Percentiles rank a stretch among this genome's conserved stretches.
phyloP scores from a whole-genome alignment of 495 filamentous ascomycete genomes.

The Opeltia flavorubescens region DNA sequence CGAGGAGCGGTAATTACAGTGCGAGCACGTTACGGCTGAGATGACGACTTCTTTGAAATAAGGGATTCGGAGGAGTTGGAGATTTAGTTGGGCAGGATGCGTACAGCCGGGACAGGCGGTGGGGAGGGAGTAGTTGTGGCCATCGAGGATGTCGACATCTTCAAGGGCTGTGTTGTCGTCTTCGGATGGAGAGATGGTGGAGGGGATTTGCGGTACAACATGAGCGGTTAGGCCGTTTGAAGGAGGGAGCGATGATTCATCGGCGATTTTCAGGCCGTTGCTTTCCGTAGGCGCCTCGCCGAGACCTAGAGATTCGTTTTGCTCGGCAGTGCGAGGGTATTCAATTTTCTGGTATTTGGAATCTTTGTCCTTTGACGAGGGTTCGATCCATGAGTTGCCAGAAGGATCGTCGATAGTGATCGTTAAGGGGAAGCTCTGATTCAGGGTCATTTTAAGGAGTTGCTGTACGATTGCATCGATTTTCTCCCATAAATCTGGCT shows the following conservation, averaged over 20 bases:
- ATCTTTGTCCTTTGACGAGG: slow-evolving; percentile 55
- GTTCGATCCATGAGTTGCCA: slow-evolving; percentile 96
- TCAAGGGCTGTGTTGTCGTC: slow-evolving; percentile 26
- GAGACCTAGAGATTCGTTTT: slow-evolving; percentile 72
- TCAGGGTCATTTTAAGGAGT: slow-evolving; percentile 56
- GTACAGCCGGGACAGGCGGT: slow-evolving; percentile 82
- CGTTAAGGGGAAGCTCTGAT: slow-evolving; percentile 72
- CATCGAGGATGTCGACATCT: slow-evolving; percentile 68
- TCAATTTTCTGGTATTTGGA: slow-evolving; percentile 68
- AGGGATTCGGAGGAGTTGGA: slow-evolving; percentile 93
- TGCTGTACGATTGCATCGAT: slow-evolving; percentile 57
- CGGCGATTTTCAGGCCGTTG: slow-evolving; percentile 2
- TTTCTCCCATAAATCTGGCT: slow-evolving; percentile 62
- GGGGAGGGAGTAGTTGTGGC: slow-evolving; percentile 81
- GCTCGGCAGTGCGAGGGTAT: slow-evolving; percentile 66
- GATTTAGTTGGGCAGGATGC: slow-evolving; percentile 67
- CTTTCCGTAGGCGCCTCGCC: slow-evolving; percentile 17
- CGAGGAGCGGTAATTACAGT: slow-evolving; percentile 87
- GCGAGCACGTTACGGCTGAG: slow-evolving; percentile 74
- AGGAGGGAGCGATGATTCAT: neutral
- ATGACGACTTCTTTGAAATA: slow-evolving; percentile 92
- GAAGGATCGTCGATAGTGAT: slow-evolving; percentile 77
- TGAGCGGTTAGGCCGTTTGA: neutral
- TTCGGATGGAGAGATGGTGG: slow-evolving; percentile 2
- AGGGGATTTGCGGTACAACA: neutral